These are phyloP conservation scores for Suhomyces wounanorum DNA, from an alignment of 1,139 yeast species.

Conservation along the genomic window DNA sequence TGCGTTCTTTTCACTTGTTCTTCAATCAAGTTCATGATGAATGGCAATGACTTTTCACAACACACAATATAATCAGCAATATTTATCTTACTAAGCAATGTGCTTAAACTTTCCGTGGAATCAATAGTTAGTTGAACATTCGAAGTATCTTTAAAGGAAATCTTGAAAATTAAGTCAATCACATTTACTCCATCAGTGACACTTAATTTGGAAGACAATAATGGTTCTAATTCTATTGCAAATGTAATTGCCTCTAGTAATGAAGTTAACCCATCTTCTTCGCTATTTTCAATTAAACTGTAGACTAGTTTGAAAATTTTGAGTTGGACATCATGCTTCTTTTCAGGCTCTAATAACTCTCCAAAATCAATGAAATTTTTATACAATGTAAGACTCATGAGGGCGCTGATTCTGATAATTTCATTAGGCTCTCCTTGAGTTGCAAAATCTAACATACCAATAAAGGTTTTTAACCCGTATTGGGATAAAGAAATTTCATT, in stretches of 20 bases:
- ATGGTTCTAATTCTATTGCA: constrained; percentile 49
- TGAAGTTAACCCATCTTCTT: constrained; percentile 79
- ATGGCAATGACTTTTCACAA: constrained; percentile 56
- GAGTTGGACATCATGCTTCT: constrained; percentile 25
- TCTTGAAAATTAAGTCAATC: constrained; percentile 58
- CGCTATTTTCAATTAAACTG: constrained; percentile 61
- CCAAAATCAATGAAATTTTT: constrained; percentile 47
- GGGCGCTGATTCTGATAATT: constrained; percentile 45
- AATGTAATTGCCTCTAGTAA: constrained; percentile 69
- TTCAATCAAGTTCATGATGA: constrained; percentile 42
- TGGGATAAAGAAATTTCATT: constrained; percentile 32
- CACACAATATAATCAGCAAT: constrained; percentile 46
- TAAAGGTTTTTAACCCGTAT: constrained; percentile 42
- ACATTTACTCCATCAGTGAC: constrained; percentile 24
- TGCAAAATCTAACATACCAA: constrained; percentile 32
- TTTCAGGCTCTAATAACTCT: constrained; percentile 19
- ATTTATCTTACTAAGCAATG: constrained; percentile 52
- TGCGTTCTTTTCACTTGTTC: constrained; percentile 18
- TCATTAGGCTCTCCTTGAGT: constrained; percentile 25
- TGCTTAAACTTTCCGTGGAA: constrained; percentile 59
- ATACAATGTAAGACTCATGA: constrained; percentile 59
- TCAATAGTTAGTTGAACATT: constrained; percentile 71
- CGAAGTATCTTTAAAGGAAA: constrained; percentile 74
- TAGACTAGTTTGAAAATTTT: constrained; percentile 32
- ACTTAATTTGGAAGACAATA: constrained; percentile 33